These are phyloP conservation scores for Metrosideros polymorpha DNA, from an alignment of 441 rosid genomes.

Conservation along the genomic window DNA sequence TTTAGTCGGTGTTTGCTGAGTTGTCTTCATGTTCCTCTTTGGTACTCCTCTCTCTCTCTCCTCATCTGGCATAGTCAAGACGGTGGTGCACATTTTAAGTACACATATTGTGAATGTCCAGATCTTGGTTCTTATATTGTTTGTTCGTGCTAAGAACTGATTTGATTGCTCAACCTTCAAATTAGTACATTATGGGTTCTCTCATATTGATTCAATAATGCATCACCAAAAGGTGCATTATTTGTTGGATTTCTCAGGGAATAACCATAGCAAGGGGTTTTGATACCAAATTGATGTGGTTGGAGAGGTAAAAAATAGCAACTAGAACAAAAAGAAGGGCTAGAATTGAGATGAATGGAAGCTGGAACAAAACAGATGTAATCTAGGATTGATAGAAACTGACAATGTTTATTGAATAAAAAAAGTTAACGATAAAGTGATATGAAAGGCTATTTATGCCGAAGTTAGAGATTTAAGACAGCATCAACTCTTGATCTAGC, in stretches of 20 bases:
- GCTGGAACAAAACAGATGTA: not conserved
- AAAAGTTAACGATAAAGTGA: not conserved
- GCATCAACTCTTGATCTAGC: not conserved
- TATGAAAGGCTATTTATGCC: not conserved
- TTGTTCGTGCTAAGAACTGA: not conserved
- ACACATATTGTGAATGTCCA: not conserved
- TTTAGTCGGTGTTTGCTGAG: slow-evolving; percentile 89
- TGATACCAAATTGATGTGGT: not conserved
- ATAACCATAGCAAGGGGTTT: not conserved
- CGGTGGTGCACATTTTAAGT: not conserved
- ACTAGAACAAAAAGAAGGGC: not conserved
- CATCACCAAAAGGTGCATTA: not conserved
- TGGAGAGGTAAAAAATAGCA: not conserved
- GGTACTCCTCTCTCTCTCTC: slow-evolving; percentile 33
- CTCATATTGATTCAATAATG: not conserved
- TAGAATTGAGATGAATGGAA: not conserved
- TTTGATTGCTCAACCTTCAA: not conserved
- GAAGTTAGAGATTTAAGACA: not conserved
- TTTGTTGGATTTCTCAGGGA: not conserved
- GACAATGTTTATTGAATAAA: not conserved
- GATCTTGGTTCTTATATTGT: not conserved
- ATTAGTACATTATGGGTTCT: not conserved
- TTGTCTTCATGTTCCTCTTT: slow-evolving; percentile 91
- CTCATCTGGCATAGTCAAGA: not conserved
- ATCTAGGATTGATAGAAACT: not conserved